Base-by-base conservation (phyloP, 2,329 filamentous ascomycete genomes). In the Neofusicoccum laricinum region DNA sequence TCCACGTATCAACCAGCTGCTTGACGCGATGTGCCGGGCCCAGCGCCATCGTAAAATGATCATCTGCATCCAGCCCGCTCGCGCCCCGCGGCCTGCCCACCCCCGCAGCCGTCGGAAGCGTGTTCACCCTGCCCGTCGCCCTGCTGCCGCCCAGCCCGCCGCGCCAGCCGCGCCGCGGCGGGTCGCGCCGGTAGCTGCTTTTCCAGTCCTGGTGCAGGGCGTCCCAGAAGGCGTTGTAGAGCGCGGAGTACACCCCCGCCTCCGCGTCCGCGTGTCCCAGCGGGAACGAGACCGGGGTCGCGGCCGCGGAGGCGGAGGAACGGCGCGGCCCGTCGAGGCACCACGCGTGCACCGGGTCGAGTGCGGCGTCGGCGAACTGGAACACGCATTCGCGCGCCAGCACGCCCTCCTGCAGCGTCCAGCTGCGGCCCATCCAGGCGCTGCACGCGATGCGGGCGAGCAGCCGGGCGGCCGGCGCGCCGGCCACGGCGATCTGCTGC, bases 391-490 rank as follows among this genome's bases (percentile, higher is more conserved):
- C 61, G 2, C 38, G 51, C 0, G 36, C 66, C 25, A 69, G 49
- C 11, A 55, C 58, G 12, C 63, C 68, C 50, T 69, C 68, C 41
- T 69, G 68, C 6, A 65, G 36, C 15, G 68, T 69, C 68, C 68
- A 69, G 38, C 51, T 53, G 5, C 68, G 67, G 4, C 53, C 48
- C 58, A 65, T 66, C 68, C 68, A 69, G 14, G 46, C 65, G 40
- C 66, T 65, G 43, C n/a, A 50, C 7, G 40, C 32, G 14, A 69
- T 67, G 6, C 57, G 36, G 11, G 45, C 64, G 15, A 69, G 66
- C 3, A 63, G 21, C 30, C 65, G 64, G 43, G 14, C 45, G 6
- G 51, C 61, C 8, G 32, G n/a, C 14, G 46, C 45, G 5, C 7
- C 17, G 17, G 38, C 38, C 34, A 53, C 40, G 11, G 6, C 25